Percentiles rank a stretch among this genome's conserved stretches.
Evolutionary conservation across 495 filamentous ascomycete species (phyloP).

Genomic region (Filosporella fistucella): DNA sequence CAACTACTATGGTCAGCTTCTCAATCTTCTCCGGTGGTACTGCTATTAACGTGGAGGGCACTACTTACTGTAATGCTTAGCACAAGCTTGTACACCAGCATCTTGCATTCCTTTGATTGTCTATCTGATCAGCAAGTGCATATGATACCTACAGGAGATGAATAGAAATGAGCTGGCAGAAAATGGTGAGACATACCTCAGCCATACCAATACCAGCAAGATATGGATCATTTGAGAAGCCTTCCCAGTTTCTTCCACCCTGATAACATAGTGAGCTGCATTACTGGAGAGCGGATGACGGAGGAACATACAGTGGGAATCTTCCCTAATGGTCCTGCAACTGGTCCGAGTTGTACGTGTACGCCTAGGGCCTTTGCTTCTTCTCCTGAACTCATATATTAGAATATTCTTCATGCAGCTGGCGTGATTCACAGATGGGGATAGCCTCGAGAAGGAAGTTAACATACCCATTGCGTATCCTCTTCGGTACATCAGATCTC

Average conservation of each 20-base stretch:
- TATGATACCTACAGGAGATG: no score
- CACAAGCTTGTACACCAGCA: slow-evolving; percentile 74
- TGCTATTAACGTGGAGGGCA: not conserved
- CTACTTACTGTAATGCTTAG: slow-evolving; percentile 62
- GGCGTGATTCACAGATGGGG: no score
- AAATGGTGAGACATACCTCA: slow-evolving; percentile 15
- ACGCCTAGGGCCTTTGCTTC: slow-evolving; percentile 46
- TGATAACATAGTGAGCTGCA: not conserved
- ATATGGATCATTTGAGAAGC: slow-evolving; percentile 70
- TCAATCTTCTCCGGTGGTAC: no score
- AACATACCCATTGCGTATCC: slow-evolving; percentile 72
- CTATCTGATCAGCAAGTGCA: slow-evolving; percentile 26
- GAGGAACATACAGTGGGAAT: slow-evolving; percentile 33
- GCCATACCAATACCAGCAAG: slow-evolving; percentile 69
- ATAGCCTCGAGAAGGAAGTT: no score
- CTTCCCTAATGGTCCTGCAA: slow-evolving; percentile 78
- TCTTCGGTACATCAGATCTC: slow-evolving; percentile 58
- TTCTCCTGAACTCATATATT: slow-evolving; percentile 2
- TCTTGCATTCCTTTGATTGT: slow-evolving; percentile 78
- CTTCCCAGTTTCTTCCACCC: slow-evolving; percentile 72
- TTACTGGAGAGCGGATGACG: not conserved
- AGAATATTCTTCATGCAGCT: slow-evolving; percentile 26
- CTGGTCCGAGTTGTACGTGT: slow-evolving; percentile 82
- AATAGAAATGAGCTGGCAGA: not conserved
- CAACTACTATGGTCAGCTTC: no score